Percentiles rank a stretch among this genome's conserved stretches.
Conservation (phyloP, 192 early-diverging fungal species). For the Funneliformis geosporum region DNA sequence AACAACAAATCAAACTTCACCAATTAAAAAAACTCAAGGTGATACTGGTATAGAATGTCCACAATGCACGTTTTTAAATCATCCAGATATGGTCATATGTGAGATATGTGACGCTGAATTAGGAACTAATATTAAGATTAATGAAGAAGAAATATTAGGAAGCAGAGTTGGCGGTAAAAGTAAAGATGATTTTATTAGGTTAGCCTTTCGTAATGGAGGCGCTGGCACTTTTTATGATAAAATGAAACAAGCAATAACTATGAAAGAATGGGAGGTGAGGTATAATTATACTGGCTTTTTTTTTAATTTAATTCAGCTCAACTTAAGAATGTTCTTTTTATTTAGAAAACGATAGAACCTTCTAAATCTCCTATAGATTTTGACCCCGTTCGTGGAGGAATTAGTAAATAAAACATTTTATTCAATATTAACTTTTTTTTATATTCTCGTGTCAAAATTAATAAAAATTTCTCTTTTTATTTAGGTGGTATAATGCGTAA, state of each 20-base stretch:
- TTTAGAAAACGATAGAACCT: not conserved
- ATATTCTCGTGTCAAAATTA: not conserved
- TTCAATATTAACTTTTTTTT: no score
- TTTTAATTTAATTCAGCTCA: not conserved
- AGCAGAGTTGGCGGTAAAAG: not conserved
- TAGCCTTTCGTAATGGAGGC: slow-evolving; percentile 83
- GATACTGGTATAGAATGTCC: slow-evolving; percentile 58
- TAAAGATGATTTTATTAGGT: slow-evolving; percentile 49
- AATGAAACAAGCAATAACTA: slow-evolving; percentile 62
- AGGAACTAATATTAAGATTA: slow-evolving; percentile 1
- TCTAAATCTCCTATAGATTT: slow-evolving; percentile 12
- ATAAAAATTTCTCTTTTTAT: not conserved
- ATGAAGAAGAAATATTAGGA: not conserved
- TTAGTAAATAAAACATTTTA: not conserved
- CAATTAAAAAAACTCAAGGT: not conserved
- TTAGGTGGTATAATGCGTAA: slow-evolving; percentile 66
- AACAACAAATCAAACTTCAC: not conserved
- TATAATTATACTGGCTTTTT: not conserved
- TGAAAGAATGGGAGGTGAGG: slow-evolving; percentile 65
- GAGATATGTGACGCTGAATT: slow-evolving; percentile 84
- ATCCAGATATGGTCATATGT: slow-evolving; percentile 74
- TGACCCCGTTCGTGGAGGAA: slow-evolving; percentile 33
- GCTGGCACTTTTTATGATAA: slow-evolving; percentile 57
- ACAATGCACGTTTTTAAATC: slow-evolving; percentile 88
- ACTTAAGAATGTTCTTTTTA: not conserved